Percentiles rank a stretch among this genome's conserved stretches.
phyloP scores from a whole-genome alignment of 257 asterid genomes.

The Cordia subcordata region DNA sequence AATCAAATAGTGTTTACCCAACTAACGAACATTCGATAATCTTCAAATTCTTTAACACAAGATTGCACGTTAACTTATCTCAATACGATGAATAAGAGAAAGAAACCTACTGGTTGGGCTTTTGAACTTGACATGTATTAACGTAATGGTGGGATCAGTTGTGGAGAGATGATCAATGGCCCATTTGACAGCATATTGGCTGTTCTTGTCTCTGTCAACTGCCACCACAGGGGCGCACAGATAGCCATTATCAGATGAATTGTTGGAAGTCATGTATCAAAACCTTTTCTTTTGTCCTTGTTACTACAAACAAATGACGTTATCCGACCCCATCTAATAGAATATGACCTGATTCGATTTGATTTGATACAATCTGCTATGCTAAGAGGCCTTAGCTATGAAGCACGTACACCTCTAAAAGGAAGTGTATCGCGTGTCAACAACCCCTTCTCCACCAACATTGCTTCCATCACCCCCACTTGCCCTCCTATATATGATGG shows the following conservation, averaged over 20 bases:
- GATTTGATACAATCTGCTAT: background rate
- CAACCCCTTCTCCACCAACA: background rate
- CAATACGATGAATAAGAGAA: background rate
- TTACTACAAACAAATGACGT: too few relatives aligned
- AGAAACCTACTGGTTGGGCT: slow-evolving; percentile 44
- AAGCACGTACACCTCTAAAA: too few relatives aligned
- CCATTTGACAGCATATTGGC: slow-evolving; percentile 57
- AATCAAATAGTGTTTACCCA: too few relatives aligned
- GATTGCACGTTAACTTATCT: background rate
- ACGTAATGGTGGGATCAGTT: slow-evolving; percentile 24
- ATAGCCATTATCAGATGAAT: slow-evolving; percentile 5
- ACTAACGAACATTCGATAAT: too few relatives aligned
- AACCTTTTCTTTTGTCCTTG: too few relatives aligned
- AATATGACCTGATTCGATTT: background rate
- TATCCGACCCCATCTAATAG: too few relatives aligned
- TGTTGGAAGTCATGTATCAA: slow-evolving; percentile 5
- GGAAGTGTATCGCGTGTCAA: too few relatives aligned
- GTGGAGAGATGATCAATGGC: slow-evolving; percentile 48
- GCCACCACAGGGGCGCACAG: slow-evolving; percentile 44
- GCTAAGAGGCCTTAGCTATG: background rate
- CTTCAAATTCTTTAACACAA: too few relatives aligned
- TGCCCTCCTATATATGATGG: background rate
- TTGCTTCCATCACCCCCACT: background rate
- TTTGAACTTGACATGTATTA: slow-evolving; percentile 52
- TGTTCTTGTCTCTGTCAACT: slow-evolving; percentile 50